Evolutionary conservation across 192 early-diverging fungal genomes (phyloP).

Genomic region (Coemansia sp.): DNA sequence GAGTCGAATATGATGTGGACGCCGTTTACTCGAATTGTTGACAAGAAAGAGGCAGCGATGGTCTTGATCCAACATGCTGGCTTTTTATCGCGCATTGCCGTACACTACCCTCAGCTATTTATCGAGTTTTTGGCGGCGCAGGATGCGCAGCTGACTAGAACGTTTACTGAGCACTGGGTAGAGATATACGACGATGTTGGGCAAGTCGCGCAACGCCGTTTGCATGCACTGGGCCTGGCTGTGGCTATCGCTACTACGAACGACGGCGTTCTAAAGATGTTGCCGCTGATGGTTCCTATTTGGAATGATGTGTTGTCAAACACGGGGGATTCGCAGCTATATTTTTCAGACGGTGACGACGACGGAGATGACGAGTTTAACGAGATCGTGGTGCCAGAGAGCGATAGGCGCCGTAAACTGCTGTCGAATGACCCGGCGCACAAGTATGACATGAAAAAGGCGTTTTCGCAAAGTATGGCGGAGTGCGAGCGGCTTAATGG

Average conservation of each 20-base stretch:
- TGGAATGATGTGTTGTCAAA: conserved; percentile 51
- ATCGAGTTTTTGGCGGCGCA: conserved; percentile 39
- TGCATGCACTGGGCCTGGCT: conserved; percentile 33
- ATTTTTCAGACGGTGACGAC: conserved; percentile 28
- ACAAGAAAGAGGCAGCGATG: conserved; percentile 30
- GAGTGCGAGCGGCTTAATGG: conserved; percentile 49
- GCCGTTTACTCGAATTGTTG: conserved; percentile 39
- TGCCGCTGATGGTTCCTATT: conserved; percentile 46
- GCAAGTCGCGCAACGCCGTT: conserved; percentile 32
- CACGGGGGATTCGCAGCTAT: conserved; percentile 36
- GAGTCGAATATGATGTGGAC: conserved; percentile 37
- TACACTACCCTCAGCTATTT: conserved; percentile 40
- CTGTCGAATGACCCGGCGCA: conserved; percentile 36
- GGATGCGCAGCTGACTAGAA: conserved; percentile 10
- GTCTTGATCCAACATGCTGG: conserved; percentile 29
- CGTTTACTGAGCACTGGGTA: conserved; percentile 41
- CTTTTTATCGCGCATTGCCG: conserved; percentile 40
- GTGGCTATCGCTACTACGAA: conserved; percentile 38
- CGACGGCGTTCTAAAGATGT: conserved; percentile 26
- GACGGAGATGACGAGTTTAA: conserved; percentile 6
- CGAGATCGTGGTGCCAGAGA: conserved; percentile 27
- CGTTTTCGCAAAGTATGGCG: conserved; percentile 28
- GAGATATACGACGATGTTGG: conserved; percentile 35
- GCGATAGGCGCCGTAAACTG: conserved; percentile 27
- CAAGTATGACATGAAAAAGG: conserved; percentile 28